Conservation (phyloP, 1,284 basidiomycete genomes). For the Papiliotrema terrestris region DNA sequence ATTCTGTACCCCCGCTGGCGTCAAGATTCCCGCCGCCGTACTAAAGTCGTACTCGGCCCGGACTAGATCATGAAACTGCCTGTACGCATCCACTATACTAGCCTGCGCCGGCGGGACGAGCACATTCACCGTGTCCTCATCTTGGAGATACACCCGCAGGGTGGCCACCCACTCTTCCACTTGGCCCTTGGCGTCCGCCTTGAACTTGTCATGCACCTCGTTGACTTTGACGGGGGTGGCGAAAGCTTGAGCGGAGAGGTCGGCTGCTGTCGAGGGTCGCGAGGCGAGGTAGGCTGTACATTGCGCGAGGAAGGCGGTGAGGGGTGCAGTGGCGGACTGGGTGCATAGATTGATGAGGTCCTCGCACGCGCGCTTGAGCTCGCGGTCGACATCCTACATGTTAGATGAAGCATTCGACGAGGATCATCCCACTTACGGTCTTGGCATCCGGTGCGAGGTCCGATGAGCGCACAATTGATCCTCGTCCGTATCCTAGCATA, state of each 20-base stretch:
- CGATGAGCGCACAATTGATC: conserved; percentile 14
- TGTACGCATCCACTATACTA: conserved; percentile 69
- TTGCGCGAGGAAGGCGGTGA: conserved; percentile 61
- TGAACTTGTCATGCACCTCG: conserved; percentile 57
- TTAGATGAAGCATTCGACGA: not conserved
- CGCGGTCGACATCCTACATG: conserved; percentile 71
- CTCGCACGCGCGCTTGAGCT: conserved; percentile 76
- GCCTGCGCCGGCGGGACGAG: conserved; percentile 69
- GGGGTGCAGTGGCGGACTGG: conserved; percentile 53
- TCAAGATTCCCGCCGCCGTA: conserved; percentile 44
- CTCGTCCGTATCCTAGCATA: conserved; percentile 55
- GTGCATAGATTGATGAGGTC: conserved; percentile 68
- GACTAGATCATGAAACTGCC: conserved; percentile 59
- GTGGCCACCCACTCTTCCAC: conserved; percentile 57
- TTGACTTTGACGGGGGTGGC: conserved; percentile 51
- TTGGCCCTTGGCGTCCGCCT: conserved; percentile 52
- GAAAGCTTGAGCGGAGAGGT: conserved; percentile 55
- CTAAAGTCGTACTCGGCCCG: conserved; percentile 51
- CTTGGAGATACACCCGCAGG: conserved; percentile 71
- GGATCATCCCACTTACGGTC: conserved; percentile 52
- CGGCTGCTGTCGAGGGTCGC: conserved; percentile 23
- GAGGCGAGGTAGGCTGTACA: conserved; percentile 48
- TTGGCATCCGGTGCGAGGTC: conserved; percentile 45
- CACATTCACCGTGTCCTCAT: conserved; percentile 69
- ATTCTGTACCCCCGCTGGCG: conserved; percentile 42